Evolutionary conservation across 257 asterid genomes (phyloP).

Genomic region (Petunia axillaris): DNA sequence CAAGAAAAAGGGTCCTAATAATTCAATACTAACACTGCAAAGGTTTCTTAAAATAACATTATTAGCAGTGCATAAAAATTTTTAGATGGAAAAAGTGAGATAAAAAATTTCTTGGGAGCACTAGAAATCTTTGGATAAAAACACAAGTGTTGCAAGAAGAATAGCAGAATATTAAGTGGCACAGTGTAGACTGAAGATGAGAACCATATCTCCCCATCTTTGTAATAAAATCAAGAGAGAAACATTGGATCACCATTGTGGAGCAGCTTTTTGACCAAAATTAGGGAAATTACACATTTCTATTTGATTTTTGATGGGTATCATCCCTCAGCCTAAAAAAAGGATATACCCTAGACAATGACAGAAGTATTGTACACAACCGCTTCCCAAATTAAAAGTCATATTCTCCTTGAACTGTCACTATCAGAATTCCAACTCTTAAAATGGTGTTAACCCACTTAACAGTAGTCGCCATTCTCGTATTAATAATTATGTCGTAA

Average conservation of each 20-base stretch:
- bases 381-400: neutral
- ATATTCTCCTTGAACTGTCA: neutral
- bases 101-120: neutral
- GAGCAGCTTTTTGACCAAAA: neutral
- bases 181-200: neutral
- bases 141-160: neutral
- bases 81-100: neutral
- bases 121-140: neutral
- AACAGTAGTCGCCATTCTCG: neutral
- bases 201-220: neutral
- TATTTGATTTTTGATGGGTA: neutral
- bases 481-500: neutral
- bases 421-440: neutral
- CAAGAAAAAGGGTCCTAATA: neutral
- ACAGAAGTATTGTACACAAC: neutral
- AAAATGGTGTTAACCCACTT: neutral
- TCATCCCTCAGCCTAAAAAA: neutral
- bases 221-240: neutral
- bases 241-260: neutral
- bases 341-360: neutral
- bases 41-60: neutral
- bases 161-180: neutral
- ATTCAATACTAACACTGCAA: neutral
- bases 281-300: conserved; percentile 1
- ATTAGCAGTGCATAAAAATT: neutral